A percentile compares a stretch with the other conserved stretches of the same genome.
Conservation (phyloP, 768 basidiomycete species). For the Suillus subluteus region DNA sequence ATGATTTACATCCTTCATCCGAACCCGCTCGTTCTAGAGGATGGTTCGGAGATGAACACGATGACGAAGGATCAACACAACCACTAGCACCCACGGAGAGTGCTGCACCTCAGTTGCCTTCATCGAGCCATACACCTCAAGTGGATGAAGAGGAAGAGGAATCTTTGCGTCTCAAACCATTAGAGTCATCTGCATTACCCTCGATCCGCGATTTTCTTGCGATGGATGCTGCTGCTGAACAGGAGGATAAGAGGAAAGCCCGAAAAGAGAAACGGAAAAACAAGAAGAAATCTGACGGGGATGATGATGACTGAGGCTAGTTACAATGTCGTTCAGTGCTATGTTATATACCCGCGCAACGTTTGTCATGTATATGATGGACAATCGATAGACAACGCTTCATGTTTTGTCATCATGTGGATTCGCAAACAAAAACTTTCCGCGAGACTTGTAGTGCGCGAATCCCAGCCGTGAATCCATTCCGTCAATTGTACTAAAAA, state of each 20-base stretch:
- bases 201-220: constrained; percentile 84
- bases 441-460: constrained; percentile 65
- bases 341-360: constrained; percentile 5
- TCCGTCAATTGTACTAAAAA: constrained; percentile 67
- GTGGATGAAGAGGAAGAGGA: constrained; percentile 47
- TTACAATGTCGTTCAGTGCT: constrained; percentile 2
- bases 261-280: constrained; percentile 76
- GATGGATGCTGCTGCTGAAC: constrained; percentile 69
- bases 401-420: constrained; percentile 11
- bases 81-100: constrained; percentile 6
- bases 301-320: constrained; percentile 36
- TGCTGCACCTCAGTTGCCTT: constrained; percentile 19
- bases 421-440: constrained; percentile 35
- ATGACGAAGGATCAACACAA: constrained; percentile 16
- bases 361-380: constrained; percentile 1
- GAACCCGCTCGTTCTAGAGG: constrained; percentile 23
- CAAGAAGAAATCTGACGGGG: constrained; percentile 34
- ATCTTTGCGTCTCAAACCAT: constrained; percentile 66
- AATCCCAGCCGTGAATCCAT: constrained; percentile 73
- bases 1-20: constrained; percentile 12
- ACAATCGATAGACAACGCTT: constrained; percentile 2
- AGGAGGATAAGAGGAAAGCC: constrained; percentile 68
- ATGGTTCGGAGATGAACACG: constrained; percentile 54
- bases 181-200: constrained; percentile 79
- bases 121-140: constrained; percentile 17